Conservation (phyloP, 1,284 basidiomycete species). For the Ustilago tritici region DNA sequence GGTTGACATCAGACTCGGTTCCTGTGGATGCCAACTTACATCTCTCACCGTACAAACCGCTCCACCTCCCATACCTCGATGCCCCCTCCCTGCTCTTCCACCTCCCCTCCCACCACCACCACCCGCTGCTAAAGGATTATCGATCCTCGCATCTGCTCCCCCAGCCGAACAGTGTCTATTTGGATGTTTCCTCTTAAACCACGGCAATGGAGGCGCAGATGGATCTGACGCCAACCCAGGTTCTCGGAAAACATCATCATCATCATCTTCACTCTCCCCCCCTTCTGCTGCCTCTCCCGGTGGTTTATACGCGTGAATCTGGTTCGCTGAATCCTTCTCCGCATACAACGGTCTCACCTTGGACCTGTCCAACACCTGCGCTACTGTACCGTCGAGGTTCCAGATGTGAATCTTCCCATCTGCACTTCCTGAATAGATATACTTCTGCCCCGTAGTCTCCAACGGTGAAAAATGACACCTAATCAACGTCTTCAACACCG, state of each 20-base stretch:
- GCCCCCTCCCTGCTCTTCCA: slow-evolving; percentile 26
- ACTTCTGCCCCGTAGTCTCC: slow-evolving; percentile 89
- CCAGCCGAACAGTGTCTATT: slow-evolving; percentile 7
- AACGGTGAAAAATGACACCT: slow-evolving; percentile 93
- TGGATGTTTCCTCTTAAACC: slow-evolving; percentile 41
- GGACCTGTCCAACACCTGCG: slow-evolving; percentile 85
- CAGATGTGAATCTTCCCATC: slow-evolving; percentile 82
- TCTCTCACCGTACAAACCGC: slow-evolving; percentile 77
- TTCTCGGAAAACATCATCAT: slow-evolving; percentile 23
- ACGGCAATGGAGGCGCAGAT: slow-evolving; percentile 42
- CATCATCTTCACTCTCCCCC: slow-evolving; percentile 23
- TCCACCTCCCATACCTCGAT: slow-evolving; percentile 40
- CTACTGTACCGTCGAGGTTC: slow-evolving; percentile 88
- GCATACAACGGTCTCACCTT: slow-evolving; percentile 77
- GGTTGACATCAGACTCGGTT: slow-evolving; percentile 90
- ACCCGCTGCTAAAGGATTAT: slow-evolving; percentile 14
- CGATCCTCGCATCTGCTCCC: not conserved
- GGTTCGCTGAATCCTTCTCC: slow-evolving; percentile 59
- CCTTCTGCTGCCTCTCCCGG: slow-evolving; percentile 11
- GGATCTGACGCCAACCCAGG: slow-evolving; percentile 52
- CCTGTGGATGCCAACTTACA: slow-evolving; percentile 89
- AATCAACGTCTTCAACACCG: slow-evolving; percentile 91
- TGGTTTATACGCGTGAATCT: slow-evolving; percentile 67
- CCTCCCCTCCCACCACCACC: not conserved
- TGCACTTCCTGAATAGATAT: slow-evolving; percentile 91